Conservation (phyloP, 805 yeast genomes). For the Barnettozyma californica region DNA sequence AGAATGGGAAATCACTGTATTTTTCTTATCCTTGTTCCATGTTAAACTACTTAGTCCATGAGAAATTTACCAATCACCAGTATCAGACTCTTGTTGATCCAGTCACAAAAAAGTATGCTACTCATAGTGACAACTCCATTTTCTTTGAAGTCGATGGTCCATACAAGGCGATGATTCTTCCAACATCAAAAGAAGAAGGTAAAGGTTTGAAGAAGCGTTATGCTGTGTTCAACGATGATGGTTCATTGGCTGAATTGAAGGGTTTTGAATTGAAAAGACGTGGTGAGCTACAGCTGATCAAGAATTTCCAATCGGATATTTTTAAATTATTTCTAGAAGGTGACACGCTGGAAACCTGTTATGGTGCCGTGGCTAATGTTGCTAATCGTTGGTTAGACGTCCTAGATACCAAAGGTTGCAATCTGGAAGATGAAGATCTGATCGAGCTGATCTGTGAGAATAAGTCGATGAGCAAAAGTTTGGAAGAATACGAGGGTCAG, state of each 20-base stretch:
- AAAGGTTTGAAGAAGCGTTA: constrained; percentile 93
- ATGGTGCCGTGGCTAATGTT: constrained; percentile 82
- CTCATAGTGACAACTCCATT: constrained; percentile 85
- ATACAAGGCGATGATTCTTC: constrained; percentile 93
- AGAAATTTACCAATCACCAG: constrained; percentile 87
- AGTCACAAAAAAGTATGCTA: constrained; percentile 59
- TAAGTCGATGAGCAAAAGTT: constrained; percentile 87
- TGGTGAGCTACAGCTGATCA: constrained; percentile 90
- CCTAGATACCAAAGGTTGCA: constrained; percentile 76
- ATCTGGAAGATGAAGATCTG: constrained; percentile 89
- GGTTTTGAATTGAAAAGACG: constrained; percentile 96
- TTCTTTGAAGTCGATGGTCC: constrained; percentile 99
- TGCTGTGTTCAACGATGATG: constrained; percentile 95
- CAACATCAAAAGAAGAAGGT: constrained; percentile 96
- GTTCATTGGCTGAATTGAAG: constrained; percentile 88
- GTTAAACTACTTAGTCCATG: constrained; percentile 90
- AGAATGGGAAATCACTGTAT: constrained; percentile 70
- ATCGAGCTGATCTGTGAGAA: constrained; percentile 94
- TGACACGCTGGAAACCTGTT: constrained; percentile 68
- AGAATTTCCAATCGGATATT: constrained; percentile 91
- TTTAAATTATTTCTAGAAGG: constrained; percentile 91
- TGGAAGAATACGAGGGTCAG: constrained; percentile 83
- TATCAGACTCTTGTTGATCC: constrained; percentile 84
- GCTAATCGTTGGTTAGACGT: constrained; percentile 97
- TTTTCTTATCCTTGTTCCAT: constrained; percentile 94